These are phyloP conservation scores for Epicoccum nigrum DNA, from an alignment of 2,329 filamentous ascomycete genomes.

Conservation along the genomic window DNA sequence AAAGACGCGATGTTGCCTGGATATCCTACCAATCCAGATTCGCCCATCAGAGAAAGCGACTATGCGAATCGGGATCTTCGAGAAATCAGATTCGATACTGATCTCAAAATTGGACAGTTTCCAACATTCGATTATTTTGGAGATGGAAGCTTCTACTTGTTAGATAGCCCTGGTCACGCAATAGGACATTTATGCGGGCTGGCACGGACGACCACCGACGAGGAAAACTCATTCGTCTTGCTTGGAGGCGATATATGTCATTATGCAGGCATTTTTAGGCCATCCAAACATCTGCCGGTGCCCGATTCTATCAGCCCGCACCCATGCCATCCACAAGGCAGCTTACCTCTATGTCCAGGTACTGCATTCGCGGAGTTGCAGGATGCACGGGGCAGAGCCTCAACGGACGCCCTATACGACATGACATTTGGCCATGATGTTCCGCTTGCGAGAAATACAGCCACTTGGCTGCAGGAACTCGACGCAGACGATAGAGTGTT, in stretches of 20 bases:
- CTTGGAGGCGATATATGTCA: slow-evolving; percentile 39
- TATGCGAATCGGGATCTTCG: slow-evolving; percentile 29
- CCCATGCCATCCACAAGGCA: slow-evolving; percentile 16
- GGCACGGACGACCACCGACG: slow-evolving; percentile 47
- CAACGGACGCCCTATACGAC: slow-evolving; percentile 20
- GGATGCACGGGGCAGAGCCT: slow-evolving; percentile 13
- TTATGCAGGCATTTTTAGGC: slow-evolving; percentile 34
- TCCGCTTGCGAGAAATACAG: slow-evolving; percentile 28
- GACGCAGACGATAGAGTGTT: slow-evolving; percentile 33
- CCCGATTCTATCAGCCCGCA: slow-evolving; percentile 28
- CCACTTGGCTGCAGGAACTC: slow-evolving; percentile 28
- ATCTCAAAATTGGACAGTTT: slow-evolving; percentile 51
- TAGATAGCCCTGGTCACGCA: slow-evolving; percentile 61
- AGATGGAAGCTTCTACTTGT: slow-evolving; percentile 63
- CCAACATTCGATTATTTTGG: slow-evolving; percentile 60
- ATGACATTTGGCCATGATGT: slow-evolving; percentile 28
- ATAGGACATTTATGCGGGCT: slow-evolving; percentile 59
- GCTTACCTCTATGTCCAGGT: slow-evolving; percentile 24
- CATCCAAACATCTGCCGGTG: slow-evolving; percentile 28
- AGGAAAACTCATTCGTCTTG: slow-evolving; percentile 31
- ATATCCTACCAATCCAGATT: slow-evolving; percentile 47
- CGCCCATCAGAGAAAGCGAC: slow-evolving; percentile 30
- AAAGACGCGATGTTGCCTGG: slow-evolving; percentile 55
- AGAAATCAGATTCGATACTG: slow-evolving; percentile 28
- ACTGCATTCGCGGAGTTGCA: slow-evolving; percentile 28